Percentiles rank a stretch among this genome's conserved stretches.
These are phyloP conservation scores for Lepiota brunneoincarnata DNA, from an alignment of 768 basidiomycete species.

Conservation along the genomic window DNA sequence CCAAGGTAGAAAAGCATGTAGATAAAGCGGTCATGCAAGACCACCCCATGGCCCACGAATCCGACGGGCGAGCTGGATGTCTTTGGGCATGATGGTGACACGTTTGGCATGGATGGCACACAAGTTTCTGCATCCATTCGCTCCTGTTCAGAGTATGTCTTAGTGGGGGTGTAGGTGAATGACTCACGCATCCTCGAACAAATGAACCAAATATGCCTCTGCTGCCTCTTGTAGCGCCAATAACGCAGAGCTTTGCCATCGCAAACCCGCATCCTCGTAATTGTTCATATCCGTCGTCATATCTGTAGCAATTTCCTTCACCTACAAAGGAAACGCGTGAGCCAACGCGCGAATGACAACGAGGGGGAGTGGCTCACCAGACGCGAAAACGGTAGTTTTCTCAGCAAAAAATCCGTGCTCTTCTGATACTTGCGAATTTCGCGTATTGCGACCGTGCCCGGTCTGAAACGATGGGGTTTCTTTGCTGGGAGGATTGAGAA, in stretches of 20 bases:
- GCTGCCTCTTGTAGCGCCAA: slow-evolving; percentile 95
- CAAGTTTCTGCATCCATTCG: slow-evolving; percentile 63
- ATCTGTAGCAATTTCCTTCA: slow-evolving; percentile 91
- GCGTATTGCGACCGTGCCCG: slow-evolving; percentile 85
- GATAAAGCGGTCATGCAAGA: slow-evolving; percentile 40
- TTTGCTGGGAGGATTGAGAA: slow-evolving; percentile 21
- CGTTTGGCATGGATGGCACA: slow-evolving; percentile 98
- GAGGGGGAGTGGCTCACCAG: slow-evolving; percentile 53
- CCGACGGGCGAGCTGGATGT: slow-evolving; percentile 93
- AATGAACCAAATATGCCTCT: slow-evolving; percentile 90
- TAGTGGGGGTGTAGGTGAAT: not conserved
- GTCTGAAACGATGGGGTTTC: slow-evolving; percentile 73
- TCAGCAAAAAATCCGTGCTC: slow-evolving; percentile 83
- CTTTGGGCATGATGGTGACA: slow-evolving; percentile 96
- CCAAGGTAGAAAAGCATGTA: not conserved
- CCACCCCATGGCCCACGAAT: slow-evolving; percentile 91
- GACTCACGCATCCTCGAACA: slow-evolving; percentile 98
- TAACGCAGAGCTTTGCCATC: slow-evolving; percentile 96
- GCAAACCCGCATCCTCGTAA: slow-evolving; percentile 55
- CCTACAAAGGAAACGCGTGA: slow-evolving; percentile 41
- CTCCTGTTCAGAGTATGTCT: slow-evolving; percentile 5
- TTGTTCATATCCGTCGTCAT: slow-evolving; percentile 79
- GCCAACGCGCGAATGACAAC: not conserved
- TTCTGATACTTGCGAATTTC: slow-evolving; percentile 96
- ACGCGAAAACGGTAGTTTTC: slow-evolving; percentile 89